Evolutionary conservation across 2,329 filamentous ascomycete species (phyloP), one percentile per base, ranked within the genome.

Genomic region (Aureobasidium zeae): DNA sequence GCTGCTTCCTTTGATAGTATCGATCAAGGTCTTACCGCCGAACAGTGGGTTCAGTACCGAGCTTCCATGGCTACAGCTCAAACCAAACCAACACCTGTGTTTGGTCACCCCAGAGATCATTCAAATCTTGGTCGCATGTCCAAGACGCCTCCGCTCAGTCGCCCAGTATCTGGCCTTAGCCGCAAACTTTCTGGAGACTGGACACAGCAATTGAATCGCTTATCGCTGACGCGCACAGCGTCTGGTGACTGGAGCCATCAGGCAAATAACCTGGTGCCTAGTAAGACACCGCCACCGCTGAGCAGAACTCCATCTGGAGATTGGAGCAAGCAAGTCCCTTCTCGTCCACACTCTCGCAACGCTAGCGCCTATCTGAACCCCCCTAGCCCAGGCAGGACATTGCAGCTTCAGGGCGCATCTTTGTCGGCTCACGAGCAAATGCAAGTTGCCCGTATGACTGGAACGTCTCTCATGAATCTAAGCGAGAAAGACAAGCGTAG

Each of bases 341-440:
- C 54, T 41, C 59, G 63, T 15, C 62, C 78, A 2, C 65, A 66
- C 38, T 85, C 81, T 10, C 74, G 77, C 32, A 75, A 76, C 9
- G 70, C 79, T 8, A 70, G 66, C 29, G 60, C 63, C 3, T 57
- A 73, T 45, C 61, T 81, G 21, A 64, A 67, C 34, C 58, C 57
- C 32, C 47, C 22, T 60, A 47, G 49, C 34, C 44, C 49, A 1
- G 48, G 36, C 46, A 46, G 36, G 25, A 25, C 44, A n/a, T 20
- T 52, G 15, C 48, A 64, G 19, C 67, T 68, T 36, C 63, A 73
- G 17, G 70, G 74, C 7, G 64, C 67, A 0, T 75, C 81, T 46
- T 70, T 94, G n/a, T 87, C 84, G 15, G 87, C 87, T 13, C 77
- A 83, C 12, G 87, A 94, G 61, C 87, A 93, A 59, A 86, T 93